Evolutionary conservation across 192 early-diverging fungal genomes (phyloP), one percentile per base, ranked within the genome.

Genomic region (Martensiomyces pterosporus): DNA sequence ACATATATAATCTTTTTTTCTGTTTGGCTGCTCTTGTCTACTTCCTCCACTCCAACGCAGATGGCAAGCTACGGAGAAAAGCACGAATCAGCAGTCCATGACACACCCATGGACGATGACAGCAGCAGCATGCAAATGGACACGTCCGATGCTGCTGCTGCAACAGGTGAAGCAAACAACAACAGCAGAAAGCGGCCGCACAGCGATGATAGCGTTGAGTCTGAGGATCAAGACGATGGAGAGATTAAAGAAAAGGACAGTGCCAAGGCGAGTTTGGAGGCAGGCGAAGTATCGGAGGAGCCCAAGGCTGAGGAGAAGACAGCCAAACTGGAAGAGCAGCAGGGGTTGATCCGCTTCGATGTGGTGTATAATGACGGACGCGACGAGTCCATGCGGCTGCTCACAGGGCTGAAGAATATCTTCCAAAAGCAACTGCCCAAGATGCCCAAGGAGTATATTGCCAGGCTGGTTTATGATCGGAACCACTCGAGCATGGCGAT

Each of bases 361-460:
- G 83, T 93, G 3, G 90, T 96, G 13, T 70, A 66, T 18, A 97
- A 97, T 50, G 93, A 98, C 59, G 81, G 80, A 12, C 47, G 60
- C 8, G 81, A 82, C 17, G 82, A 88, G 36, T 87, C 80, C 26
- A 92, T 97, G 85, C 88, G 90, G 1, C 63, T 94, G 15, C 60
- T 99, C 32, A 95, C 94, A 1, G 90, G 89, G 22, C 76, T 99
- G 42, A 95, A 97, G 65, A 93, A 93, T 50, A 89, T 99, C 26
- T 93, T 98, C 60, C 90, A 94, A 55, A 91, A 90, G 39, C 95
- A 98, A 52, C 71, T 99, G 49, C 97, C 97, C 16, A 96, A 96
- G 47, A 99, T 99, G 97, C 97, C 97, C 14, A 87, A 89, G 53
- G 92, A 98, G 50, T 99, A 99, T 56, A 98, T 99, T 56, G 89